Evolutionary conservation across 163 green algal species (phyloP).

Genomic region (Chlamydomonas reinhardtii): DNA sequence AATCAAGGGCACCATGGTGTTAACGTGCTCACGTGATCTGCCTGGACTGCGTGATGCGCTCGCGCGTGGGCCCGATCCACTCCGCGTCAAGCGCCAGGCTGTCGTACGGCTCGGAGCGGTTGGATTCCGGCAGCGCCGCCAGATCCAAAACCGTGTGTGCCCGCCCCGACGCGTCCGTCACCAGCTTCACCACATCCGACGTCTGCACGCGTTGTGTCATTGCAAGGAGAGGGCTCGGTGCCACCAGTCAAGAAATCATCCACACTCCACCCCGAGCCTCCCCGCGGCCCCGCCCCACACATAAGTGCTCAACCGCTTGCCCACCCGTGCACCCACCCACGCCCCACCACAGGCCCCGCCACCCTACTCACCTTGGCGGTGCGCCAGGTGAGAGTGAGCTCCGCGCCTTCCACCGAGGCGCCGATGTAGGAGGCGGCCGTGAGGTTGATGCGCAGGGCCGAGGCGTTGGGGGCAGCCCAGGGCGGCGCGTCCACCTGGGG

Average conservation of each 20-base stretch:
- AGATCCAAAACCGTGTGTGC: slow-evolving; percentile 49
- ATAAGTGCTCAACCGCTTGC: no score
- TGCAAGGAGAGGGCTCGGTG: no score
- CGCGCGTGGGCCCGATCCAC: slow-evolving; percentile 69
- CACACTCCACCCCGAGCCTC: no score
- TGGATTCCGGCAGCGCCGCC: slow-evolving; percentile 34
- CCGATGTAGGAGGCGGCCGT: slow-evolving; percentile 26
- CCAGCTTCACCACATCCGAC: slow-evolving; percentile 1
- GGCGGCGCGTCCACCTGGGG: slow-evolving; percentile 1
- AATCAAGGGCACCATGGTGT: no score
- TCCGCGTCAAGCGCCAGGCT: slow-evolving; percentile 47
- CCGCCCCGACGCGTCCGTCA: slow-evolving; percentile 33
- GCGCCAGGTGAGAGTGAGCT: slow-evolving; percentile 20
- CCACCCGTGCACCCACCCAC: no score
- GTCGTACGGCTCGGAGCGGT: slow-evolving; percentile 43
- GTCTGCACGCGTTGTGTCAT: neutral
- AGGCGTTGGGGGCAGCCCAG: neutral
- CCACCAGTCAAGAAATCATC: no score
- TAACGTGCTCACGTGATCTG: slow-evolving; percentile 47
- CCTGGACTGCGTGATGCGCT: slow-evolving; percentile 49
- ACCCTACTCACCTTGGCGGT: no score
- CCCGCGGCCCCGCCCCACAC: no score
- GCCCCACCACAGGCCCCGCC: no score
- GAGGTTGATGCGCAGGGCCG: neutral
- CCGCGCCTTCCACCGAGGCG: neutral